A percentile compares a stretch with the other conserved stretches of the same genome.
Evolutionary conservation across 805 yeast genomes (phyloP).

Genomic region (Zygotorulaspora florentina): DNA sequence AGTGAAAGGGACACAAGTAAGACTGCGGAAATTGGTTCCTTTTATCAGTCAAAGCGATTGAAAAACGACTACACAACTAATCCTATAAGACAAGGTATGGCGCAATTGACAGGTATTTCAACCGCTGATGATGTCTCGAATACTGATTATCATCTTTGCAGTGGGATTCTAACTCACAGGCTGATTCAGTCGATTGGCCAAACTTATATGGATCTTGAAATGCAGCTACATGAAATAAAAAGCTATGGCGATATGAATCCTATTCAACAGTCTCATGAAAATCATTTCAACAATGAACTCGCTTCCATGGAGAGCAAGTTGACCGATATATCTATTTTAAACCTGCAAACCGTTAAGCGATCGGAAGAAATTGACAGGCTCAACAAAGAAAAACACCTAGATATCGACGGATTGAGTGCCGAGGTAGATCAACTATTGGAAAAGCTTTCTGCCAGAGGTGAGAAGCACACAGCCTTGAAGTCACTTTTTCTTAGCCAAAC

Average conservation of each 20-base stretch:
- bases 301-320: conserved; percentile 45
- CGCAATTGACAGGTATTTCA: conserved; percentile 47
- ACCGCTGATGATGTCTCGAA: conserved; percentile 38
- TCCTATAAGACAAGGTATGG: conserved; percentile 54
- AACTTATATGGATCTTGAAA: conserved; percentile 41
- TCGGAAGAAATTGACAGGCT: conserved; percentile 32
- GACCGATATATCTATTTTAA: conserved; percentile 33
- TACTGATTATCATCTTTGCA: conserved; percentile 31
- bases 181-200: conserved; percentile 53
- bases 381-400: conserved; percentile 23
- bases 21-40: conserved; percentile 24
- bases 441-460: conserved; percentile 12
- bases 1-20: conserved; percentile 7
- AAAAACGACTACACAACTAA: conserved; percentile 65
- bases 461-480: conserved; percentile 11
- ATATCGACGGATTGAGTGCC: conserved; percentile 28
- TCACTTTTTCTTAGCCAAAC: conserved; percentile 33
- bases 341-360: conserved; percentile 24
- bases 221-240: conserved; percentile 46
- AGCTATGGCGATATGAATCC: conserved; percentile 40
- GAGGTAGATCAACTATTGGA: conserved; percentile 30
- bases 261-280: conserved; percentile 41
- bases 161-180: conserved; percentile 57
- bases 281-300: conserved; percentile 43
- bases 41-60: conserved; percentile 58